Evolutionary conservation across 805 yeast genomes (phyloP).

Genomic region (Candida qinlingensis): DNA sequence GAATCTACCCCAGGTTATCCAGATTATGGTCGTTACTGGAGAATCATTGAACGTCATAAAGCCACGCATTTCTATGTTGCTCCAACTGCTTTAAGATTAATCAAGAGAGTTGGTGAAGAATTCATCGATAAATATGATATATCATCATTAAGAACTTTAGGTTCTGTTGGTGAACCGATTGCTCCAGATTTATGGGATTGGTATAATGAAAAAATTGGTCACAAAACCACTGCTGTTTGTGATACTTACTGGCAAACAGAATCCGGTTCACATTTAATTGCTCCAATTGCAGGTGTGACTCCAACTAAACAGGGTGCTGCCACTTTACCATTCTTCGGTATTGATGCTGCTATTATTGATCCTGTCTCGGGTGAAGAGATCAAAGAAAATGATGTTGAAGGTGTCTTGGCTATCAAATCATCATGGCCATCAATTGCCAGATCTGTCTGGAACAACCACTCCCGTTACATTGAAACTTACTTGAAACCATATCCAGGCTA

Average conservation of each 20-base stretch:
- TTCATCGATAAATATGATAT: conserved; percentile 78
- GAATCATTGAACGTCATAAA: conserved; percentile 84
- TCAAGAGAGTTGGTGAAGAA: conserved; percentile 84
- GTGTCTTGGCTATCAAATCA: conserved; percentile 83
- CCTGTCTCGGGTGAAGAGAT: conserved; percentile 88
- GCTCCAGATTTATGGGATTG: conserved; percentile 98
- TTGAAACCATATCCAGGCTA: conserved; percentile 87
- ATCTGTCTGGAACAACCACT: conserved; percentile 86
- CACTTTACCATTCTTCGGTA: conserved; percentile 93
- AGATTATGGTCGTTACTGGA: conserved; percentile 93
- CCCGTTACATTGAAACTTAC: conserved; percentile 85
- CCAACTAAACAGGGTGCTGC: conserved; percentile 98
- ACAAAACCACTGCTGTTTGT: conserved; percentile 80
- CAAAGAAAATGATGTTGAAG: conserved; percentile 86
- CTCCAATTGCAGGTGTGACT: conserved; percentile 91
- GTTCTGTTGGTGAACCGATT: conserved; percentile 98
- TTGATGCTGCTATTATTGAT: conserved; percentile 85
- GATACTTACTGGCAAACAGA: conserved; percentile 99
- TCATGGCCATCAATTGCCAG: conserved; percentile 99
- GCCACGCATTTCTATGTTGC: conserved; percentile 98
- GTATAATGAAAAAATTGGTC: conserved; percentile 92
- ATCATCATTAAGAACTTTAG: conserved; percentile 83
- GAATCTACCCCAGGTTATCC: conserved; percentile 99
- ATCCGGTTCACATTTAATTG: conserved; percentile 91
- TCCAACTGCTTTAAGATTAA: conserved; percentile 93